Conservation (phyloP, 2,329 filamentous ascomycete species). For the Fusarium redolens region DNA sequence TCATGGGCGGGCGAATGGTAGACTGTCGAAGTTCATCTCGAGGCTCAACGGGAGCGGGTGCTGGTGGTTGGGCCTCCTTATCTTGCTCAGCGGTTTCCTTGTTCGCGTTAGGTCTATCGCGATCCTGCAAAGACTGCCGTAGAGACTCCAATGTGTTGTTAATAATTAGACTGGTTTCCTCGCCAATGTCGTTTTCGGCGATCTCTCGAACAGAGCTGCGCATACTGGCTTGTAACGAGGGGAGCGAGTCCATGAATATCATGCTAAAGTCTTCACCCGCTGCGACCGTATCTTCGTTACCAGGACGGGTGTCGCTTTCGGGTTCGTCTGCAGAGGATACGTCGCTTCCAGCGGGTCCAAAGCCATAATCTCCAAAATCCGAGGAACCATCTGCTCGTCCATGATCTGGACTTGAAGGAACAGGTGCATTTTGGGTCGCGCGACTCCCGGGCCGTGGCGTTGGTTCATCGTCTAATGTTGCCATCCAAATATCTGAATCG, state of each 20-base stretch:
- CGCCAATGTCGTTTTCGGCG: conserved; percentile 60
- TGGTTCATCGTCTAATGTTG: conserved; percentile 53
- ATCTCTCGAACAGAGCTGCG: conserved; percentile 49
- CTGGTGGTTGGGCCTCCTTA: conserved; percentile 5
- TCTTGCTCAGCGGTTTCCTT: conserved; percentile 22
- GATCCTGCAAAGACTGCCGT: conserved; percentile 49
- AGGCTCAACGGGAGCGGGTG: conserved; percentile 4
- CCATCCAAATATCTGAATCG: conserved; percentile 60
- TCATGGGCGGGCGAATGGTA: conserved; percentile 28
- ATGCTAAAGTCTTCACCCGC: conserved; percentile 69
- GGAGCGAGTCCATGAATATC: conserved; percentile 67
- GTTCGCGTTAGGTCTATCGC: conserved; percentile 16
- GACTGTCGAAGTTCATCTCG: conserved; percentile 27
- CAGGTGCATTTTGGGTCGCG: conserved; percentile 13
- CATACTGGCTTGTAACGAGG: conserved; percentile 59
- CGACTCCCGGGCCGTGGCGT: conserved; percentile 49
- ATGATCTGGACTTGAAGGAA: conserved; percentile 22
- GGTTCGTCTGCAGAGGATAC: conserved; percentile 50
- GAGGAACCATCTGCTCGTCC: conserved; percentile 29
- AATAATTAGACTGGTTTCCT: conserved; percentile 67
- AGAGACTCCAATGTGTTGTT: conserved; percentile 65
- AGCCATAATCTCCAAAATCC: conserved; percentile 45
- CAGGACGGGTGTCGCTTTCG: conserved; percentile 34
- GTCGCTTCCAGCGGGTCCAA: conserved; percentile 48
- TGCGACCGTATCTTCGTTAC: conserved; percentile 56